Conservation (phyloP, 805 yeast species). For the Yarrowia osloensis region DNA sequence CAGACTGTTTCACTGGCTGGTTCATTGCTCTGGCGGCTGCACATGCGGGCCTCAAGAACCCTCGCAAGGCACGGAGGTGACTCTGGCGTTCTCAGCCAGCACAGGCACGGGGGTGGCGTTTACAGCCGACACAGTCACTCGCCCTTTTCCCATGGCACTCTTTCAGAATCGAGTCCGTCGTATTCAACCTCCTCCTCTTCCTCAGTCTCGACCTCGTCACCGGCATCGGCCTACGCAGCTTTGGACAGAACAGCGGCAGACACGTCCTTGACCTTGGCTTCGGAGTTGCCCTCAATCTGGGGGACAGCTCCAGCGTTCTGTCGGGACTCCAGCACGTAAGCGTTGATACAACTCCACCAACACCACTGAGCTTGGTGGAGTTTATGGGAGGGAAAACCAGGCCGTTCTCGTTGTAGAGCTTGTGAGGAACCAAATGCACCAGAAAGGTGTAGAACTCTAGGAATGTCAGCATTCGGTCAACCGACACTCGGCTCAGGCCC, state of each 20-base stretch:
- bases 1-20: too few relatives aligned
- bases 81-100: too few relatives aligned
- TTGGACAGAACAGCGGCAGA: constrained; percentile 40
- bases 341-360: constrained; percentile 87
- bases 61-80: too few relatives aligned
- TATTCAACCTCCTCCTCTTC: constrained; percentile 42
- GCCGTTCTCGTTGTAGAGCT: constrained; percentile 80
- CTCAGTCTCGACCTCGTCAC: constrained; percentile 39
- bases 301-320: constrained; percentile 35
- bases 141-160: too few relatives aligned
- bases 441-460: constrained; percentile 93
- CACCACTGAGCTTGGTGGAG: constrained; percentile 68
- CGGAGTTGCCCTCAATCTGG: constrained; percentile 41
- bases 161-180: constrained; percentile 63
- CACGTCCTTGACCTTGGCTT: constrained; percentile 37
- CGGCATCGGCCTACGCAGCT: constrained; percentile 44
- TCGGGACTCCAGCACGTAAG: constrained; percentile 68
- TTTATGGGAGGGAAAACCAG: constrained; percentile 92
- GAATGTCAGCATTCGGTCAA: constrained; percentile 97
- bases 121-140: too few relatives aligned
- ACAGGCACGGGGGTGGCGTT: too few relatives aligned
- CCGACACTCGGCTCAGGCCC: too few relatives aligned
- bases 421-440: constrained; percentile 81
- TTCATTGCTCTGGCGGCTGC: too few relatives aligned
- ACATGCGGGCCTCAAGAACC: too few relatives aligned